These are phyloP conservation scores for Metarhizium humberi DNA, from an alignment of 2,329 filamentous ascomycete genomes.

Conservation along the genomic window DNA sequence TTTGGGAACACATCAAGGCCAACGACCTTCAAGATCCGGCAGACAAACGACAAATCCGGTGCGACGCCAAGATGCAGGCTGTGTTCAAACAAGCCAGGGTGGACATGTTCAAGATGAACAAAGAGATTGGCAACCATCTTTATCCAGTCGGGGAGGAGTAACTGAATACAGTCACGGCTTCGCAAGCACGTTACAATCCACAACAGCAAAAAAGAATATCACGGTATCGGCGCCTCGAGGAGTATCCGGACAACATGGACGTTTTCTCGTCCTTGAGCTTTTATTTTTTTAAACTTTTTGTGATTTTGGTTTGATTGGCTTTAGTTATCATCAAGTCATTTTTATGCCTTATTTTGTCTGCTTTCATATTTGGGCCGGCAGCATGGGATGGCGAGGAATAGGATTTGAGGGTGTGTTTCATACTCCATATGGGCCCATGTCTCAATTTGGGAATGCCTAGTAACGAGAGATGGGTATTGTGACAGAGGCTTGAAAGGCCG, in stretches of 20 bases:
- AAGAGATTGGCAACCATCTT: conserved; percentile 80
- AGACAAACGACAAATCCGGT: conserved; percentile 87
- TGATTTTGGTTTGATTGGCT: background rate
- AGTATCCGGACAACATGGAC: conserved; percentile 3
- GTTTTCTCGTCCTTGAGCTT: background rate
- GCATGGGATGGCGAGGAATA: conserved; percentile 7
- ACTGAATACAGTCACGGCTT: background rate
- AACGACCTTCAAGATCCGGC: conserved; percentile 81
- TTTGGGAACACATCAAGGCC: conserved; percentile 91
- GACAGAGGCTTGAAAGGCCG: background rate
- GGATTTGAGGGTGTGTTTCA: background rate
- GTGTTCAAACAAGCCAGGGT: conserved; percentile 88
- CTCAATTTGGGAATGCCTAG: background rate
- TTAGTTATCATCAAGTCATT: too few relatives aligned
- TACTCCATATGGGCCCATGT: conserved; percentile 1
- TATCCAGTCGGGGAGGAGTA: conserved; percentile 70
- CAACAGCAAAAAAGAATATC: background rate
- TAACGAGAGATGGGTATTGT: background rate
- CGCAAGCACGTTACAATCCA: background rate
- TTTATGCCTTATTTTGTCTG: background rate
- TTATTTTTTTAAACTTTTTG: background rate
- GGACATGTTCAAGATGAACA: conserved; percentile 99
- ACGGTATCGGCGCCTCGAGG: conserved; percentile 8
- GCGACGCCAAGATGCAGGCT: conserved; percentile 82
- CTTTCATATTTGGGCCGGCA: conserved; percentile 4